Base-by-base conservation (phyloP, 345 rosid genomes). In the Rubroshorea leprosula region DNA sequence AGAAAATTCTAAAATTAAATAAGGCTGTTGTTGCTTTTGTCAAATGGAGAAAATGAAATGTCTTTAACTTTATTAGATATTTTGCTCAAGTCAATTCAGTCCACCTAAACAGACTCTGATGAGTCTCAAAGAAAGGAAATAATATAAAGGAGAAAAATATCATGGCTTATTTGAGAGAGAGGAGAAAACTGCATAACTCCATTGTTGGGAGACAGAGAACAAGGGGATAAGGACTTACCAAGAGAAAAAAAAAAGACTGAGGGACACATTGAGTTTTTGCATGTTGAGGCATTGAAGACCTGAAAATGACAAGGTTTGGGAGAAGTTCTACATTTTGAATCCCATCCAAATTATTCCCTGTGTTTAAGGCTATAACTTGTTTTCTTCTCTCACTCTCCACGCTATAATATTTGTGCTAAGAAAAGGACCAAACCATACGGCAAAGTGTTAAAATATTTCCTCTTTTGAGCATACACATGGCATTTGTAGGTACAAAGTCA, bases 31-130 rank as follows among this genome's bases (percentile, higher is more conserved):
- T 35, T 35, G 5, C 11, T 35, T 35, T 35, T 4, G 9, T 35
- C 41, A 35, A 35, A 35, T 6, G 41, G 41, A 35, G 41, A 35
- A 35, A 35, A 35, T 35, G 41, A 35, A 35, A 35, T 35, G 41
- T 35, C 41, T 35, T 9, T 35, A 35, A 13, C 41, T 35, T 35
- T 35, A 35, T 35, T 13, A 35, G 41, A 13, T 35, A 35, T 35
- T 35, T 35, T 35, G 3, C 41, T 35, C 41, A 44, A 39, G 61
- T 44, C 41, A 25, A 44, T 57, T 22, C 31, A 39, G 38, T 15
- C 49, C 47, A 55, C 59, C 58, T 43, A 17, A 55, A 45, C n/a
- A 23, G 50, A 16, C 0, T 17, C 15, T 39, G 61, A 15, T 44
- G 61, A 57, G 8, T 16, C 61, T 49, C 23, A 44, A 6, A 2